phyloP scores from a whole-genome alignment of 805 yeast genomes.

The Kluyveromyces aestuarii region DNA sequence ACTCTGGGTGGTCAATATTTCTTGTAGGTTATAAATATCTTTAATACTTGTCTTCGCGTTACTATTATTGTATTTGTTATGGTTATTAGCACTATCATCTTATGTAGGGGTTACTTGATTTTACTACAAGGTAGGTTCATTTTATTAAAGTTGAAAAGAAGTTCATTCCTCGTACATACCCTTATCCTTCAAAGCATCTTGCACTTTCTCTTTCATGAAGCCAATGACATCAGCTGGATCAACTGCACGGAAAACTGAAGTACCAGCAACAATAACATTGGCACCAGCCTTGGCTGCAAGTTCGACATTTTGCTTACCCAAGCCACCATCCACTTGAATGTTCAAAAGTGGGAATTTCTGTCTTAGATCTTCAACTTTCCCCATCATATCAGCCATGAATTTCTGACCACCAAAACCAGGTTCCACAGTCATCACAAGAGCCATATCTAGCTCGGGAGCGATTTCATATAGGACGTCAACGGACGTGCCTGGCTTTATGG shows the following conservation, averaged over 20 bases:
- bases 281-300: constrained; percentile 96
- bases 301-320: constrained; percentile 76
- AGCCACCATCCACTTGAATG: constrained; percentile 95
- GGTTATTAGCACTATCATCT: neutral
- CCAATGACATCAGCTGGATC: constrained; percentile 71
- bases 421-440: constrained; percentile 96
- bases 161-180: constrained; percentile 31
- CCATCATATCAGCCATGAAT: constrained; percentile 94
- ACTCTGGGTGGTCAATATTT: constrained; percentile 70
- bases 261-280: constrained; percentile 95
- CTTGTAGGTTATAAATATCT: constrained; percentile 19
- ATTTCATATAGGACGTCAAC: constrained; percentile 73
- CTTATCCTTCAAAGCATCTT: constrained; percentile 35
- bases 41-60: too few relatives aligned
- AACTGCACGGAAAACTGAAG: constrained; percentile 79
- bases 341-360: constrained; percentile 64
- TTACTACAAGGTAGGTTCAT: neutral
- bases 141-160: neutral
- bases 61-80: too few relatives aligned
- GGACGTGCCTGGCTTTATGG: constrained; percentile 87
- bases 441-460: constrained; percentile 80
- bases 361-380: constrained; percentile 77
- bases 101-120: neutral
- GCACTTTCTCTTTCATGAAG: constrained; percentile 56
- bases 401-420: constrained; percentile 99